These are phyloP conservation scores for Warburgia ugandensis DNA, from an alignment of 164 flowering plant species.

Conservation along the genomic window DNA sequence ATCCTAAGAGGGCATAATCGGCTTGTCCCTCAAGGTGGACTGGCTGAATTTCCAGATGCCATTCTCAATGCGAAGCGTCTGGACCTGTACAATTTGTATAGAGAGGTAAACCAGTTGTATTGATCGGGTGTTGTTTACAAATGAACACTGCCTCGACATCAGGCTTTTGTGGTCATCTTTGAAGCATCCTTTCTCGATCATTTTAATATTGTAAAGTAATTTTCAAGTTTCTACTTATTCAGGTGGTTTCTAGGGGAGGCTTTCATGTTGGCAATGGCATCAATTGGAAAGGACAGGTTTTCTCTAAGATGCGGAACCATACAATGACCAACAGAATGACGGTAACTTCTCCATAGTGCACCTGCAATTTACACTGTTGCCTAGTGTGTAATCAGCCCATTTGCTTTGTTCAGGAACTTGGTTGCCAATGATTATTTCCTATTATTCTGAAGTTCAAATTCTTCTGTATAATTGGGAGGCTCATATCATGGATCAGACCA, in stretches of 20 bases:
- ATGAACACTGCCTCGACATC: background rate
- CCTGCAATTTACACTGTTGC: too few species aligned
- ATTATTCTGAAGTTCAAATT: background rate
- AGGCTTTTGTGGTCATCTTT: background rate
- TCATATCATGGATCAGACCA: background rate
- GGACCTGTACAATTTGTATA: slow-evolving; percentile 89
- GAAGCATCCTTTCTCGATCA: background rate
- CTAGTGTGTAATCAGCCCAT: background rate
- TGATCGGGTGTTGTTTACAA: background rate
- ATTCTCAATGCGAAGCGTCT: slow-evolving; percentile 95
- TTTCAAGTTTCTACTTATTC: background rate
- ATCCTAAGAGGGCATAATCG: slow-evolving; percentile 88
- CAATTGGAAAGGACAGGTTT: slow-evolving; percentile 99
- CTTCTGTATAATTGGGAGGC: too few species aligned
- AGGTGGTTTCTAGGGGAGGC: slow-evolving; percentile 99
- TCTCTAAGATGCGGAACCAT: slow-evolving; percentile 98
- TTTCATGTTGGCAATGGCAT: slow-evolving; percentile 99
- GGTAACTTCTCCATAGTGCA: too few species aligned
- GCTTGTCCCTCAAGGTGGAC: slow-evolving; percentile 91
- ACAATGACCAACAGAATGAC: slow-evolving; percentile 95
- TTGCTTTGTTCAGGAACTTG: background rate
- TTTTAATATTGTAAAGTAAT: background rate
- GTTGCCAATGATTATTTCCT: background rate
- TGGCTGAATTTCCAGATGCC: slow-evolving; percentile 98
- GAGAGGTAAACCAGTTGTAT: slow-evolving; percentile 56